Evolutionary conservation across 2,329 filamentous ascomycete genomes (phyloP).

Genomic region (Lachnellula arida): DNA sequence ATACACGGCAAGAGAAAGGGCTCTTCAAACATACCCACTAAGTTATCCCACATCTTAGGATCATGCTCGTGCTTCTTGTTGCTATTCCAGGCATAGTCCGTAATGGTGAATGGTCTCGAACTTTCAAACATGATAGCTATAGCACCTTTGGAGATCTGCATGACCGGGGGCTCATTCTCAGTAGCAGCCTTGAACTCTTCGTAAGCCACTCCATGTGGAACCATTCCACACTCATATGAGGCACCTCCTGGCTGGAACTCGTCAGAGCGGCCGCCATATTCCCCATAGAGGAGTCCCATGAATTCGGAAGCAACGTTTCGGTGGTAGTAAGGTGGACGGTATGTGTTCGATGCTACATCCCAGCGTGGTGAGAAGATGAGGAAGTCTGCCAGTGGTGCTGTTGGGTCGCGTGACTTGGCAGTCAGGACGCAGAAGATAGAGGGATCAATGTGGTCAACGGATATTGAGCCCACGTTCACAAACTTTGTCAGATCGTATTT

Average conservation of each 20-base stretch:
- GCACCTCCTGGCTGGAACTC: slow-evolving; percentile 49
- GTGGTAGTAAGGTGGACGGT: slow-evolving; percentile 56
- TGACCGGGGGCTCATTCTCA: slow-evolving; percentile 40
- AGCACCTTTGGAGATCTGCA: slow-evolving; percentile 42
- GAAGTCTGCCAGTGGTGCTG: slow-evolving; percentile 59
- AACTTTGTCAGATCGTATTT: slow-evolving; percentile 69
- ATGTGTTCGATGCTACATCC: slow-evolving; percentile 57
- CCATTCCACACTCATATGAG: slow-evolving; percentile 37
- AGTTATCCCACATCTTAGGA: slow-evolving; percentile 49
- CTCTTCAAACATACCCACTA: slow-evolving; percentile 45
- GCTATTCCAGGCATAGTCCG: slow-evolving; percentile 47
- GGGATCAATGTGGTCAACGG: slow-evolving; percentile 62
- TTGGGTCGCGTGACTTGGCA: slow-evolving; percentile 48
- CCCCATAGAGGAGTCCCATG: slow-evolving; percentile 40
- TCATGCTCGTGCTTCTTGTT: slow-evolving; percentile 41
- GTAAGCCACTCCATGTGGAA: slow-evolving; percentile 47
- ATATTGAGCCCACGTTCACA: slow-evolving; percentile 55
- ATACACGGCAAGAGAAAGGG: too few species aligned
- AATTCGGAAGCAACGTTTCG: slow-evolving; percentile 47
- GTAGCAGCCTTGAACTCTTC: slow-evolving; percentile 44
- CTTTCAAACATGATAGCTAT: slow-evolving; percentile 50
- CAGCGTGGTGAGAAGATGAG: slow-evolving; percentile 65
- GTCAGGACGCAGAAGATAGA: slow-evolving; percentile 64
- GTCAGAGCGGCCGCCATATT: slow-evolving; percentile 60
- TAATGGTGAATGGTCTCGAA: slow-evolving; percentile 50